These are phyloP conservation scores for Trichosporon sp. DNA, from an alignment of 1,284 basidiomycete genomes.

Conservation along the genomic window DNA sequence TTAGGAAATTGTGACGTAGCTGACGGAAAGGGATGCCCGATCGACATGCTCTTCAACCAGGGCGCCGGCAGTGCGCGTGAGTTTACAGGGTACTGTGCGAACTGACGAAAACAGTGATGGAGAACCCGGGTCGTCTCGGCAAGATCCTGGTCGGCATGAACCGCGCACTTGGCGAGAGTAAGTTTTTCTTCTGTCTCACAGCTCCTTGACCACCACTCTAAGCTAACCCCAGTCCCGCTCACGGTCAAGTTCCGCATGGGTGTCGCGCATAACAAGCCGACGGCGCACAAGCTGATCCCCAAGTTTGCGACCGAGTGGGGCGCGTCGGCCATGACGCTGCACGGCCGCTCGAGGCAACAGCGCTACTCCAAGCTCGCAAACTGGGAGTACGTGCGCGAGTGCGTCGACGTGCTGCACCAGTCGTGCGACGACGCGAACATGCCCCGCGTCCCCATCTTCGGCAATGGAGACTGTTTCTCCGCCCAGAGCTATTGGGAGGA, in stretches of 20 bases:
- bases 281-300: conserved; percentile 88
- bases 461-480: conserved; percentile 92
- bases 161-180: conserved; percentile 77
- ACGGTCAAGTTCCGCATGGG: conserved; percentile 94
- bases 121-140: conserved; percentile 76
- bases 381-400: conserved; percentile 86
- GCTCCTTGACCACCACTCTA: too few relatives aligned
- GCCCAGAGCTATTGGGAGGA: conserved; percentile 67
- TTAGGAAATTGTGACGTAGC: not conserved
- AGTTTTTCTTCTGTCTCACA: conserved; percentile 23
- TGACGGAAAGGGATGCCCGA: conserved; percentile 82
- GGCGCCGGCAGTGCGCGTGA: conserved; percentile 82
- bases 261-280: conserved; percentile 81
- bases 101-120: conserved; percentile 66
- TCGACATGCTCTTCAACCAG: conserved; percentile 90
- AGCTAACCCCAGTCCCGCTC: conserved; percentile 65
- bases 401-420: conserved; percentile 80
- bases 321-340: conserved; percentile 82
- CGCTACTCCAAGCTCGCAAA: conserved; percentile 81
- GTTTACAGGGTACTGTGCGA: conserved; percentile 23
- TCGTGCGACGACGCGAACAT: conserved; percentile 74
- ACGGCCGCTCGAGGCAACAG: conserved; percentile 89
- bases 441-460: conserved; percentile 85
- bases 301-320: conserved; percentile 78
- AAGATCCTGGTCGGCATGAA: conserved; percentile 92